These are phyloP conservation scores for Aspergillus intermedius DNA, from an alignment of 2,329 filamentous ascomycete species.

Conservation along the genomic window DNA sequence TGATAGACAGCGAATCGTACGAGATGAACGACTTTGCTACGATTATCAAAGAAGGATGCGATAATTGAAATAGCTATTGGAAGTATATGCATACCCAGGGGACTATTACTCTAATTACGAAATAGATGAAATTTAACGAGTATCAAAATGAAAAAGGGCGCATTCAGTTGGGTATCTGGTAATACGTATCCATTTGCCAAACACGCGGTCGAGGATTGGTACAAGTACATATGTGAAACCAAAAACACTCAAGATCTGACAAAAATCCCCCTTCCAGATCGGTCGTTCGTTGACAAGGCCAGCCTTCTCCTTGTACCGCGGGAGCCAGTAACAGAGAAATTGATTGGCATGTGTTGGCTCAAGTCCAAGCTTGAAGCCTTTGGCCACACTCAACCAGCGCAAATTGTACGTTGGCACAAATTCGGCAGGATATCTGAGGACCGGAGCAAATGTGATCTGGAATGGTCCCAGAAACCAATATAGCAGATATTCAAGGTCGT, in stretches of 20 bases:
- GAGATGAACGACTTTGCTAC: no score
- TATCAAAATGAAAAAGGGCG: no score
- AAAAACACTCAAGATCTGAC: neutral
- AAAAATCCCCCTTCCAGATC: neutral
- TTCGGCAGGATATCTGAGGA: neutral
- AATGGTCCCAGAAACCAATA: neutral
- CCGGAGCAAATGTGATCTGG: no score
- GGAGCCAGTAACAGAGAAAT: neutral
- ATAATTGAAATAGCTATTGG: no score
- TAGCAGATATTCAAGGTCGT: neutral
- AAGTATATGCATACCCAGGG: no score
- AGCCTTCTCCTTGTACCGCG: neutral
- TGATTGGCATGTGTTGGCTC: neutral
- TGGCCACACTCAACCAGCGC: neutral
- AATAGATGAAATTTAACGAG: no score
- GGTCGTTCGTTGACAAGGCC: neutral
- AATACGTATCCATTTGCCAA: no score
- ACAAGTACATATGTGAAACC: constrained; percentile 1
- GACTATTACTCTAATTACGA: no score
- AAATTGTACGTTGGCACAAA: neutral
- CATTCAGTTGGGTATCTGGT: no score
- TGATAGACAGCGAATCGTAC: no score
- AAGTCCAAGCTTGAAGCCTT: neutral
- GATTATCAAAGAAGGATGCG: no score
- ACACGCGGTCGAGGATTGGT: constrained; percentile 2